Conservation (phyloP, 352 stramenopile genomes). For the Thraustochytrium striatum region DNA sequence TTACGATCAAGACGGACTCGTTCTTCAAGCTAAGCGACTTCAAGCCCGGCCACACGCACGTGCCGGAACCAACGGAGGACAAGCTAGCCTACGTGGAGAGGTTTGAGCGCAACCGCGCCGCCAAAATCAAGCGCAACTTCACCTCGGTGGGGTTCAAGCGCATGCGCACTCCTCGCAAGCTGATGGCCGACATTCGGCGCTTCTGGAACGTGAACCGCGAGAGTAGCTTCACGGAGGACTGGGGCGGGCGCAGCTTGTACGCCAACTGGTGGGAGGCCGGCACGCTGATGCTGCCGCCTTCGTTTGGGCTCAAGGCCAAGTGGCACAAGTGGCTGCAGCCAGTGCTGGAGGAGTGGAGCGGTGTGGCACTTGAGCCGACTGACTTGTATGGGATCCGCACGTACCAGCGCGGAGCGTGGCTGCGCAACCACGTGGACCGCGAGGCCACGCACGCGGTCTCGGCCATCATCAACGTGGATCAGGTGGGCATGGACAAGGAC, state of each 20-base stretch:
- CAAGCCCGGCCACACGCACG: slow-evolving; percentile 48
- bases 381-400: slow-evolving; percentile 68
- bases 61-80: slow-evolving; percentile 54
- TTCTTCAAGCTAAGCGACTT: slow-evolving; percentile 27
- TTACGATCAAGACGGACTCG: background rate
- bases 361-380: slow-evolving; percentile 66
- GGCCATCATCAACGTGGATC: slow-evolving; percentile 71
- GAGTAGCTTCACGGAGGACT: slow-evolving; percentile 59
- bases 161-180: slow-evolving; percentile 59
- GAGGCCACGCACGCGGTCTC: slow-evolving; percentile 65
- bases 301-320: slow-evolving; percentile 60
- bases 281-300: slow-evolving; percentile 64
- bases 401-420: slow-evolving; percentile 58
- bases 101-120: slow-evolving; percentile 54
- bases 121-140: slow-evolving; percentile 60
- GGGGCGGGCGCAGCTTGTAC: slow-evolving; percentile 58
- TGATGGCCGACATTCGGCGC: slow-evolving; percentile 61
- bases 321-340: slow-evolving; percentile 62
- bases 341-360: slow-evolving; percentile 67
- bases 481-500: slow-evolving; percentile 64
- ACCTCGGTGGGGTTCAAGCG: slow-evolving; percentile 62
- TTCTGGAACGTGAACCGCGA: slow-evolving; percentile 68
- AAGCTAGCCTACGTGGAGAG: slow-evolving; percentile 53
- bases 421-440: slow-evolving; percentile 68
- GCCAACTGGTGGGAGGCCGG: slow-evolving; percentile 64